Base-by-base conservation (phyloP, 768 basidiomycete genomes). In the Rhodocollybia butyracea region DNA sequence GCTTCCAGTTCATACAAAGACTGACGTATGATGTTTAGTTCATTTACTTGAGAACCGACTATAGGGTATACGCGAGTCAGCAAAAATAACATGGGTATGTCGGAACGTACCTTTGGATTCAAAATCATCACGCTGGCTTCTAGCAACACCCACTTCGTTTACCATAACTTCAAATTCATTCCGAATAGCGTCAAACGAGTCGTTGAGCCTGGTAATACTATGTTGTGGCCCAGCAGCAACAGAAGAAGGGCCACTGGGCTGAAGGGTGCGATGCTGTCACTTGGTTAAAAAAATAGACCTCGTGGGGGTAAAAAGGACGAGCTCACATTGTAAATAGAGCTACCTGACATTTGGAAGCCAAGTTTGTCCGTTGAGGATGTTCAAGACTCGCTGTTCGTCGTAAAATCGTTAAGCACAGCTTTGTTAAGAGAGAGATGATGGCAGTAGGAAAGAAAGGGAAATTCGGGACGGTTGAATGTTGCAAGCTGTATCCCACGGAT, bases 1-100 rank as follows among this genome's bases (percentile, higher is more conserved):
- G 84, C 74, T 68, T 99, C 96, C 54, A 99, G 85, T 60, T 98
- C 94, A 66, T 94, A 95, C 11, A 98, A 78, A 2, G 89, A 84
- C 64, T 93, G 88, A 32, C 94, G 84, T 64, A 99, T 94, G 65
- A 88, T 84, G 61, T 88, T 90, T 53, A 98, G 76, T 67, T 98
- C 96, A 67, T 85, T 89, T 59, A 98, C 86, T 71, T 98, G 96
- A 26, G 78, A 77, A 4, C 81, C 79, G 46, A 92, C 91, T 92
- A 66, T 2, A 22, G 17, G 39, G 27, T 12, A 19, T 32, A 46
- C 51, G 42, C 54, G 46, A 59, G 54, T 50, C 46, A 52, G 24
- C 46, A 51, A 34, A 43, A 24, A 30, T 27, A 19, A 48, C 57
- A 38, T 38, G n/a, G 34, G 46, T 32, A 5, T 24, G 15, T 17